These are phyloP conservation scores for Bacterosira constricta DNA, from an alignment of 108 stramenopile genomes.

Conservation along the genomic window DNA sequence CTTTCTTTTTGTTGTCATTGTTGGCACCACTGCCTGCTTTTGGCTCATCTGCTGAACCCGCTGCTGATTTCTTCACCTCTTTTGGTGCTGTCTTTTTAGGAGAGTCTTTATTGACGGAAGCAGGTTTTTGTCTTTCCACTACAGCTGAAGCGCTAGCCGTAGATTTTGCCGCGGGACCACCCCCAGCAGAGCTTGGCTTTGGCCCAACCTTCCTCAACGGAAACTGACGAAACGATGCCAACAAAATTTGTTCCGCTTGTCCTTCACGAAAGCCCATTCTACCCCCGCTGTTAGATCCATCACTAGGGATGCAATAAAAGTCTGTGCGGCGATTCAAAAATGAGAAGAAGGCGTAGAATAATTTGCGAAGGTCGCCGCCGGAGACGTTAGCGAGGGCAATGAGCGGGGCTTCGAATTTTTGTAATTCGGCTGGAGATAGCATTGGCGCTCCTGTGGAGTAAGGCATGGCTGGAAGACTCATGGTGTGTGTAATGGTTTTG, in stretches of 20 bases:
- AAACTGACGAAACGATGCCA: slow-evolving; percentile 86
- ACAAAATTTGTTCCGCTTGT: slow-evolving; percentile 81
- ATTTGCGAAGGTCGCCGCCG: slow-evolving; percentile 71
- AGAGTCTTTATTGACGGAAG: not conserved
- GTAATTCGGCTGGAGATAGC: slow-evolving; percentile 46
- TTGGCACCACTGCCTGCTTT: not conserved
- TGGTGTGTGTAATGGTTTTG: no score
- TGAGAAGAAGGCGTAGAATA: slow-evolving; percentile 79
- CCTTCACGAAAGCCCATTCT: slow-evolving; percentile 83
- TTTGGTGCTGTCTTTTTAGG: not conserved
- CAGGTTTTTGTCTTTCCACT: not conserved
- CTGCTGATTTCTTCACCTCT: not conserved
- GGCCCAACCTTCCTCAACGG: slow-evolving; percentile 65
- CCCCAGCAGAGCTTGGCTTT: not conserved
- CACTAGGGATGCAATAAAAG: slow-evolving; percentile 67
- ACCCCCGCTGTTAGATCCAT: not conserved
- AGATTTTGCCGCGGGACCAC: slow-evolving; percentile 7
- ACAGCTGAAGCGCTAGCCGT: not conserved
- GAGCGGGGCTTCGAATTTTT: slow-evolving; percentile 64
- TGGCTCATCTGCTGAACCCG: not conserved
- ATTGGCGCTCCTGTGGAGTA: slow-evolving; percentile 10
- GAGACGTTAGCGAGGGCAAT: slow-evolving; percentile 74
- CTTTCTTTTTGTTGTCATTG: not conserved
- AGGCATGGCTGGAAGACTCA: slow-evolving; percentile 15
- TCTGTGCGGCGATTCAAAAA: slow-evolving; percentile 88